These are phyloP conservation scores for barrel medic (Medicago truncatula) DNA, from an alignment of 306 rosid species.

Conservation along the genomic window DNA sequence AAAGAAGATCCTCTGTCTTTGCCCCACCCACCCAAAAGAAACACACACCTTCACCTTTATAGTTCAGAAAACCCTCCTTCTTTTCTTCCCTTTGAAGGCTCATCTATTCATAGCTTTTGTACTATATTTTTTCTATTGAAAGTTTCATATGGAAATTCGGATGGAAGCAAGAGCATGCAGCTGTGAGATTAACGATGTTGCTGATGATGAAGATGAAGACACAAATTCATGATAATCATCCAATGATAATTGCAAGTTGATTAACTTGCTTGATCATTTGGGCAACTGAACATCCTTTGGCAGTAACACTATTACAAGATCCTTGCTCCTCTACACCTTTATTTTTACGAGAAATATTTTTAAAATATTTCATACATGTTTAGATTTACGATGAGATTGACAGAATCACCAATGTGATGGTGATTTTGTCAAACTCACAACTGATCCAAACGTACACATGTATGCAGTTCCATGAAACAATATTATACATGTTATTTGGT, in stretches of 20 bases:
- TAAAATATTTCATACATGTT: neutral
- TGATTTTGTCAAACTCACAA: too few species aligned
- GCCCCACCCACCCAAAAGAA: constrained; percentile 45
- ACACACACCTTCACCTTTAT: constrained; percentile 46
- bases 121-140: neutral
- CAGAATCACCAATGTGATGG: too few species aligned
- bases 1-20: constrained; percentile 61
- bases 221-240: constrained; percentile 1
- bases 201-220: constrained; percentile 41
- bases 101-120: constrained; percentile 25
- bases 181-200: constrained; percentile 37
- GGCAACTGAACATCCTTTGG: constrained; percentile 89
- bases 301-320: constrained; percentile 40
- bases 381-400: too few species aligned
- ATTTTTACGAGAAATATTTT: constrained; percentile 9
- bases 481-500: constrained; percentile 27
- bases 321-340: constrained; percentile 26
- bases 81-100: constrained; percentile 44
- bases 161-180: constrained; percentile 37
- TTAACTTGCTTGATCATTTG: constrained; percentile 57
- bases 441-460: neutral
- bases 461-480: constrained; percentile 13
- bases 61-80: constrained; percentile 30
- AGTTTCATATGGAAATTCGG: constrained; percentile 26
- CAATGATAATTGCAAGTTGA: constrained; percentile 44